A percentile compares a stretch with the other conserved stretches of the same genome.
phyloP scores from a whole-genome alignment of 352 stramenopile genomes.

The Phytophthora ohioensis region DNA sequence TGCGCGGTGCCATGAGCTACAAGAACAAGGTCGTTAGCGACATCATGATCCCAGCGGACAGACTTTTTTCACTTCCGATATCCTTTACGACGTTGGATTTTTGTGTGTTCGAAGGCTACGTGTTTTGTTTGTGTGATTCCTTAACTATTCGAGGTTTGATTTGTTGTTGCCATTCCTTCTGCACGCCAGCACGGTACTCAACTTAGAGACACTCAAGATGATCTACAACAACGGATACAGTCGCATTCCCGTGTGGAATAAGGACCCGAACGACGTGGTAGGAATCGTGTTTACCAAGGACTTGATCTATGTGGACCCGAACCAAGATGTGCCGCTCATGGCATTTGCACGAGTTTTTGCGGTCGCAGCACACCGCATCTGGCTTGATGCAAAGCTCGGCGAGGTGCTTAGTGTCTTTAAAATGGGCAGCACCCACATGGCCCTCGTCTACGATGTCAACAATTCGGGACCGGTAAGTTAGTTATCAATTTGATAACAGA shows the following conservation, averaged over 20 bases:
- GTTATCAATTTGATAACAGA: not conserved
- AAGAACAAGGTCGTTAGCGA: slow-evolving; percentile 82
- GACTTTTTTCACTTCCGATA: slow-evolving; percentile 82
- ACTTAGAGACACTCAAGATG: slow-evolving; percentile 66
- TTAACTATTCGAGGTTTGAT: slow-evolving; percentile 42
- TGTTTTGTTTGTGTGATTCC: slow-evolving; percentile 4
- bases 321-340: slow-evolving; percentile 70
- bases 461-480: slow-evolving; percentile 73
- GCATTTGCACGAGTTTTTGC: slow-evolving; percentile 94
- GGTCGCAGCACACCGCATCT: slow-evolving; percentile 75
- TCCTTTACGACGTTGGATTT: slow-evolving; percentile 41
- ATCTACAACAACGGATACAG: slow-evolving; percentile 94
- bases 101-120: slow-evolving; percentile 18
- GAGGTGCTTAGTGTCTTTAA: slow-evolving; percentile 84
- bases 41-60: slow-evolving; percentile 94
- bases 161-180: slow-evolving; percentile 15
- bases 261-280: slow-evolving; percentile 96
- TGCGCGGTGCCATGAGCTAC: slow-evolving; percentile 89
- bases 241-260: slow-evolving; percentile 96
- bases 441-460: slow-evolving; percentile 84
- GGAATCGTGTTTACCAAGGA: slow-evolving; percentile 97
- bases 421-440: slow-evolving; percentile 75
- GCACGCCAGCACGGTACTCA: slow-evolving; percentile 59
- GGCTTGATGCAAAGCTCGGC: slow-evolving; percentile 69
- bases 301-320: slow-evolving; percentile 86